Percentiles rank a stretch among this genome's conserved stretches.
phyloP scores from a whole-genome alignment of 352 stramenopile species.

The Phytophthora ohioensis region DNA sequence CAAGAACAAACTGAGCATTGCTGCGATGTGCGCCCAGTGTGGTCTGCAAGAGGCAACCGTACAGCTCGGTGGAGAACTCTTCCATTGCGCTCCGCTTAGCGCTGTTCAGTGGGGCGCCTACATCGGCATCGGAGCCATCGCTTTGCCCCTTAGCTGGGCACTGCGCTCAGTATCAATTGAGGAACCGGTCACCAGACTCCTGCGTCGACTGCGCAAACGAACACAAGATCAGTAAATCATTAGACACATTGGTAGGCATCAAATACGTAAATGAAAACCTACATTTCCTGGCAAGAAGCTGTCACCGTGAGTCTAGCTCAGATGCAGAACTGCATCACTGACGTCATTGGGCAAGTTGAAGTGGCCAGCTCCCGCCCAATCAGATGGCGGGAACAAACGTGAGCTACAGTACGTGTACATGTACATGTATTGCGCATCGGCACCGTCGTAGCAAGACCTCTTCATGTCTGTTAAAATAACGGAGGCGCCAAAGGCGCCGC shows the following conservation, averaged over 20 bases:
- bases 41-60: conserved; percentile 95
- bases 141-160: conserved; percentile 49
- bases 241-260: neutral
- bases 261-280: neutral
- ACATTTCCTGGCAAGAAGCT: no score
- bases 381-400: neutral
- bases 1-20: conserved; percentile 91
- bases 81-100: conserved; percentile 53
- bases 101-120: conserved; percentile 53
- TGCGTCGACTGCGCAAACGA: conserved; percentile 7
- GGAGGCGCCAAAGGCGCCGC: no score
- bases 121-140: conserved; percentile 48
- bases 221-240: neutral
- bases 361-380: conserved; percentile 4
- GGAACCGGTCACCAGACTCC: conserved; percentile 4
- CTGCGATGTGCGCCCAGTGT: conserved; percentile 88
- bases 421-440: conserved; percentile 1
- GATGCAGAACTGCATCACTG: neutral
- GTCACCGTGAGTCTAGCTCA: neutral
- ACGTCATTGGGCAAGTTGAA: conserved; percentile 28
- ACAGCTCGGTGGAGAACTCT: conserved; percentile 84
- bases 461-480: conserved; percentile 18
- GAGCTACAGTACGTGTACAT: neutral
- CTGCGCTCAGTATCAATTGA: conserved; percentile 36
- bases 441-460: conserved; percentile 4